These are phyloP conservation scores for Saccharomycopsis lassenensis DNA, from an alignment of 805 yeast genomes.

Conservation along the genomic window DNA sequence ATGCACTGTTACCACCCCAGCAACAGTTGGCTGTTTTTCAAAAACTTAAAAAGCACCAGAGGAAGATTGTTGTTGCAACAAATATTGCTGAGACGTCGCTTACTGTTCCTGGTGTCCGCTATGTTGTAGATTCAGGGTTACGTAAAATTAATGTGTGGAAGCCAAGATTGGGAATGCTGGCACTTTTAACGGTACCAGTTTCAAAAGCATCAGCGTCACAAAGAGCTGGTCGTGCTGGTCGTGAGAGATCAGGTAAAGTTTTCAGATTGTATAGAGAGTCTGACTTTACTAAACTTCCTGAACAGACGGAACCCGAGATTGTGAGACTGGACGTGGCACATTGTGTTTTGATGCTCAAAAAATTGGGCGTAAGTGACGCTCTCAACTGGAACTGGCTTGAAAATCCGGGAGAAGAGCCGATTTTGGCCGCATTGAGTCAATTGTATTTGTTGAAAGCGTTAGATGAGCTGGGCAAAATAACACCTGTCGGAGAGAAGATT, in stretches of 20 bases:
- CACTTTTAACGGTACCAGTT: constrained; percentile 82
- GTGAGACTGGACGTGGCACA: constrained; percentile 74
- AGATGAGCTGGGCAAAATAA: constrained; percentile 64
- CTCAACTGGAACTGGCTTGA: constrained; percentile 89
- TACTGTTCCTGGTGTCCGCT: constrained; percentile 89
- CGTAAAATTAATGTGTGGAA: constrained; percentile 93
- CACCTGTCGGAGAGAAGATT: constrained; percentile 75
- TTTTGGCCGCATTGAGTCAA: constrained; percentile 66
- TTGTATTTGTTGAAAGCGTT: constrained; percentile 73
- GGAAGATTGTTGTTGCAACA: constrained; percentile 86
- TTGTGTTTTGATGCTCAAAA: constrained; percentile 76
- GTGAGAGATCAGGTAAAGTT: constrained; percentile 89
- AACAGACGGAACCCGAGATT: constrained; percentile 90
- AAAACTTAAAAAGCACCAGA: constrained; percentile 47
- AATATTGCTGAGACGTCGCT: constrained; percentile 97
- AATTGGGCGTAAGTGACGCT: constrained; percentile 73
- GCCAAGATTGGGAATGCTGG: constrained; percentile 85
- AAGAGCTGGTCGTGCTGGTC: constrained; percentile 98
- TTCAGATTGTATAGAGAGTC: constrained; percentile 72
- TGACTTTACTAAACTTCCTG: constrained; percentile 50
- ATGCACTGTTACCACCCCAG: constrained; percentile 85
- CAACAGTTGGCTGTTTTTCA: constrained; percentile 76
- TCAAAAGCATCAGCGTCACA: constrained; percentile 93
- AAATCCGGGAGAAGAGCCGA: constrained; percentile 71
- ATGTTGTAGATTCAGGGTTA: constrained; percentile 86